Evolutionary conservation across 495 filamentous ascomycete genomes (phyloP), one percentile per base, ranked within the genome.

Genomic region (Choiromyces venosus): DNA sequence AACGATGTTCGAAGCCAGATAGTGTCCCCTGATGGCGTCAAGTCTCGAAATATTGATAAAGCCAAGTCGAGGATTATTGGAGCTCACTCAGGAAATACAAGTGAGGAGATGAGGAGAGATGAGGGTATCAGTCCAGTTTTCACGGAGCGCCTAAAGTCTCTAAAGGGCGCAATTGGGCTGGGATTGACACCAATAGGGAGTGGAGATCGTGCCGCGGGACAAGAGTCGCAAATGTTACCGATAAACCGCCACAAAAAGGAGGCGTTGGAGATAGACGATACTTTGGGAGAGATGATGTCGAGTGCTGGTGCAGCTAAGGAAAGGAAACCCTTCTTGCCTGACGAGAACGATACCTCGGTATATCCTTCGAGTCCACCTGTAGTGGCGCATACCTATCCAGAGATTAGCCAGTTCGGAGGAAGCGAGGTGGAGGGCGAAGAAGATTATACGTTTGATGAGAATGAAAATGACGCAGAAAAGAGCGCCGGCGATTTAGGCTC

Each of bases 321-420:
- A 46, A 70, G 65, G 56, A 72, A 72, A 61, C 66, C 40, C 25
- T 67, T 68, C 19, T 42, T 68, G 12, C 37, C 65, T 19, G 46
- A 65, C 6, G 78, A 79, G 25, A 66, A 65, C 18, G 77, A 79
- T 25, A 74, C 70, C 10, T 80, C 78, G 7, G 71, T 80, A 21
- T 80, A 80, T 56, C 78, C 78, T 4, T 80, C 78, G 8, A 80
- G 78, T 39, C 78, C 78, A 10, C 78, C 78, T 25, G 39, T 80
- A 14, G 25, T 80, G 12, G 37, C 72, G 14, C 67, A 68, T n/a
- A 14, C 39, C 18, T 68, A 66, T 52, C 29, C 71, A 61, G 10
- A 52, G 1, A 7, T 25, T 37, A n/a, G 68, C 1, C 38, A 65
- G 8, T 70, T 29, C 39, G 38, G 46, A 33, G 71, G 46, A 38